A percentile compares a stretch with the other conserved stretches of the same genome.
Conservation (phyloP, 805 yeast genomes). For the Nematodospora valgi region DNA sequence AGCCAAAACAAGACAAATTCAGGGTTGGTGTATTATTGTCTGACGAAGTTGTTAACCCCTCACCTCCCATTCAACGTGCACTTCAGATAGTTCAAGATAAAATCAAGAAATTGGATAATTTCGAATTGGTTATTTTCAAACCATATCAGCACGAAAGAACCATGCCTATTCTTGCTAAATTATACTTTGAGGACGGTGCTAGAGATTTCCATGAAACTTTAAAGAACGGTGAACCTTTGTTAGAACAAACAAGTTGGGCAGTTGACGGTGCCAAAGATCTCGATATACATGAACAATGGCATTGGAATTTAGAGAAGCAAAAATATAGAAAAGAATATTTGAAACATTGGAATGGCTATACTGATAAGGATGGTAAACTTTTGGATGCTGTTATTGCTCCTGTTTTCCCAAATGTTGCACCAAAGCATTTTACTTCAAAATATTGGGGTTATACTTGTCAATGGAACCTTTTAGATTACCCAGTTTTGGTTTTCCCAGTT, state of each 20-base stretch:
- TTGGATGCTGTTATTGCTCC: slow-evolving; percentile 17
- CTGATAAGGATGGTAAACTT: slow-evolving; percentile 6
- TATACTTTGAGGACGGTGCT: slow-evolving; percentile 18
- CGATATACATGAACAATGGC: slow-evolving; percentile 13
- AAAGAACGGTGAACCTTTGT: slow-evolving; percentile 11
- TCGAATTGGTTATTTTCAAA: slow-evolving; percentile 12
- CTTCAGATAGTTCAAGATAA: slow-evolving; percentile 6
- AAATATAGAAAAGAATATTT: slow-evolving; percentile 15
- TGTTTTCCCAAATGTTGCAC: slow-evolving; percentile 15
- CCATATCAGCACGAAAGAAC: slow-evolving; percentile 12
- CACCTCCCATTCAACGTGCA: slow-evolving; percentile 17
- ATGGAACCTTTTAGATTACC: slow-evolving; percentile 19
- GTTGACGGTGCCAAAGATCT: slow-evolving; percentile 11
- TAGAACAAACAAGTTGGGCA: slow-evolving; percentile 14
- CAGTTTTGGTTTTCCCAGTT: slow-evolving; percentile 16
- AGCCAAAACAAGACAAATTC: slow-evolving; percentile 16
- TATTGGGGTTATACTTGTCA: slow-evolving; percentile 20
- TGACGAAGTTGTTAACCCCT: slow-evolving; percentile 17
- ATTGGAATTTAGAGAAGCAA: slow-evolving; percentile 16
- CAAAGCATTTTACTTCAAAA: slow-evolving; percentile 16
- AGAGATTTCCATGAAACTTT: slow-evolving; percentile 12
- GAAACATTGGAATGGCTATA: slow-evolving; percentile 12
- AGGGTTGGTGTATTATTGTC: slow-evolving; percentile 11
- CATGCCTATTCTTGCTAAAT: slow-evolving; percentile 9
- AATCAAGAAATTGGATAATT: slow-evolving; percentile 1